These are phyloP conservation scores for Xenoacremonium recifei DNA, from an alignment of 2,329 filamentous ascomycete species.

Conservation along the genomic window DNA sequence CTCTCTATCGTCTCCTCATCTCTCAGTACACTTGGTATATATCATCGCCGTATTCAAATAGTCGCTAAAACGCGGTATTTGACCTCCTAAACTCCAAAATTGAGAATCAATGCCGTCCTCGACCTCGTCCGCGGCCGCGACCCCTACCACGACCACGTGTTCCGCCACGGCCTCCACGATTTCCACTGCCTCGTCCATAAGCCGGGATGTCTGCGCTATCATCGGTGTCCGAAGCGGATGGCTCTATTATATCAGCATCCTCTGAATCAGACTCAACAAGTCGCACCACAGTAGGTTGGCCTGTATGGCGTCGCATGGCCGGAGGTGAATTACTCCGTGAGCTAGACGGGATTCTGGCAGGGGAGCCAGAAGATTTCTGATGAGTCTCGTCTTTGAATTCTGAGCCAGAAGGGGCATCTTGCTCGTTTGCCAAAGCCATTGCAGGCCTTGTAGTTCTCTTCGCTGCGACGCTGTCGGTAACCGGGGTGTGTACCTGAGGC, in stretches of 20 bases:
- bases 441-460: too few relatives aligned
- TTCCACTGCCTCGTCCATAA: constrained; percentile 4
- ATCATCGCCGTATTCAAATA: not conserved
- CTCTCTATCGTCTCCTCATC: not conserved
- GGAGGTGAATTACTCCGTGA: constrained; percentile 16
- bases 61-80: not conserved
- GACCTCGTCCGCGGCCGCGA: constrained; percentile 22
- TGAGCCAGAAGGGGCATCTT: too few relatives aligned
- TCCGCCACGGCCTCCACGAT: constrained; percentile 11
- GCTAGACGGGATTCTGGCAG: constrained; percentile 3
- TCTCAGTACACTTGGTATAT: not conserved
- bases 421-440: too few relatives aligned
- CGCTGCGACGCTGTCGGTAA: too few relatives aligned
- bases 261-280: constrained; percentile 25
- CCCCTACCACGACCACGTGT: constrained; percentile 22
- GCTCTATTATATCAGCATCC: constrained; percentile 5
- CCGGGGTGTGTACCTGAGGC: too few relatives aligned
- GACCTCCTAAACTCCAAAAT: constrained; percentile 1
- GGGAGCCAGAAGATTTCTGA: constrained; percentile 3
- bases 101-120: constrained; percentile 14
- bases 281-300: constrained; percentile 21
- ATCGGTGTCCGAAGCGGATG: constrained; percentile 18
- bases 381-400: constrained; percentile 1
- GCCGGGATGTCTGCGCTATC: constrained; percentile 24
- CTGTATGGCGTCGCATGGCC: not conserved